Percentiles rank a stretch among this genome's conserved stretches.
These are phyloP conservation scores for Colletotrichum acutatum DNA, from an alignment of 2,329 filamentous ascomycete genomes.

Conservation along the genomic window DNA sequence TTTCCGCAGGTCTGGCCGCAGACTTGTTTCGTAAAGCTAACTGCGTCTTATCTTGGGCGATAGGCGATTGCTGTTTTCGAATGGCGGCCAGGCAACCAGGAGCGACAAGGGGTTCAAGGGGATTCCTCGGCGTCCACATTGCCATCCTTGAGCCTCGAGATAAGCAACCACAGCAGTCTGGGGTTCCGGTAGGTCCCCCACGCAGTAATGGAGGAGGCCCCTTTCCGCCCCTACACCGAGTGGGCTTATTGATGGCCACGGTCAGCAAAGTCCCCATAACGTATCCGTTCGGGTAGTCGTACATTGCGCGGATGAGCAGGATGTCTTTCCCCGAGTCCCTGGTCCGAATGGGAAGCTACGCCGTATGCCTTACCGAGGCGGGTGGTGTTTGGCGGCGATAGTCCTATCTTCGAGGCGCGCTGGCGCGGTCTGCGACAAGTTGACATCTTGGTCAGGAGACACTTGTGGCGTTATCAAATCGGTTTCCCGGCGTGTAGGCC, in stretches of 20 bases:
- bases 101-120: neutral
- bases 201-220: neutral
- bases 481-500: neutral
- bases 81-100: neutral
- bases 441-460: neutral
- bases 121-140: neutral
- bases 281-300: neutral
- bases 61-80: neutral
- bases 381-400: neutral
- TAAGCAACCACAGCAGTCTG: conserved; percentile 7
- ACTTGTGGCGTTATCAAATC: neutral
- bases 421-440: neutral
- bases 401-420: neutral
- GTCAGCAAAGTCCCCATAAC: neutral
- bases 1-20: neutral
- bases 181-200: neutral
- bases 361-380: neutral
- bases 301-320: neutral
- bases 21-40: neutral
- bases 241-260: neutral
- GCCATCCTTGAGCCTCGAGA: conserved; percentile 9
- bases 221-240: neutral
- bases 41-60: conserved; percentile 6
- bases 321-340: neutral
- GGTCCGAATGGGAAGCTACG: neutral